Conservation (phyloP, 163 green algal species). For the Smithsoniella earleae region DNA sequence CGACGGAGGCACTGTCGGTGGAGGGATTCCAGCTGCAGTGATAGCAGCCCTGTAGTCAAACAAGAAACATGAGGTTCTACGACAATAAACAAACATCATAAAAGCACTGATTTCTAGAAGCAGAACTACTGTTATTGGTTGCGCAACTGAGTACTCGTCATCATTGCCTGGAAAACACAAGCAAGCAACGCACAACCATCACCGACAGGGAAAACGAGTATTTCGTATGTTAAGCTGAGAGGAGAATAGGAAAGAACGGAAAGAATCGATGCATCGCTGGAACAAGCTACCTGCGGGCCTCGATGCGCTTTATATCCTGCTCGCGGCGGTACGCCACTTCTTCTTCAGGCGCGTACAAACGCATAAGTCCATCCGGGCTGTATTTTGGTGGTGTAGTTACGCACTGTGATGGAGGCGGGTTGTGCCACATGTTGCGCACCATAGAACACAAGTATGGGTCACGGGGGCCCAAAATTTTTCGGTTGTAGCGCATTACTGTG, state of each 20-base stretch:
- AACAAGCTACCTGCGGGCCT: not conserved
- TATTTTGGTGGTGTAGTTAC: not conserved
- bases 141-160: too few species aligned
- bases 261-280: too few species aligned
- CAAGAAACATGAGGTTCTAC: too few species aligned
- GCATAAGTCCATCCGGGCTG: not conserved
- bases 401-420: not conserved
- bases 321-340: not conserved
- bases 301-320: not conserved
- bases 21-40: not conserved
- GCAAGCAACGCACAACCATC: too few species aligned
- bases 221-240: too few species aligned
- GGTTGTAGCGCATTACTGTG: slow-evolving; percentile 47
- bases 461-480: slow-evolving; percentile 29
- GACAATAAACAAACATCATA: too few species aligned
- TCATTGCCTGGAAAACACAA: too few species aligned
- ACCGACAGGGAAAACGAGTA: too few species aligned
- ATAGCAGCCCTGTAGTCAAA: too few species aligned
- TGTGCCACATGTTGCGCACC: slow-evolving; percentile 29
- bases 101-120: too few species aligned
- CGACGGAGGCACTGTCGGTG: not conserved
- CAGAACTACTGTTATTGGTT: too few species aligned
- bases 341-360: not conserved
- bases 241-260: too few species aligned
- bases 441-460: slow-evolving; percentile 17